Evolutionary conservation across 495 filamentous ascomycete genomes (phyloP).

Genomic region (Penicillium verhagenii): DNA sequence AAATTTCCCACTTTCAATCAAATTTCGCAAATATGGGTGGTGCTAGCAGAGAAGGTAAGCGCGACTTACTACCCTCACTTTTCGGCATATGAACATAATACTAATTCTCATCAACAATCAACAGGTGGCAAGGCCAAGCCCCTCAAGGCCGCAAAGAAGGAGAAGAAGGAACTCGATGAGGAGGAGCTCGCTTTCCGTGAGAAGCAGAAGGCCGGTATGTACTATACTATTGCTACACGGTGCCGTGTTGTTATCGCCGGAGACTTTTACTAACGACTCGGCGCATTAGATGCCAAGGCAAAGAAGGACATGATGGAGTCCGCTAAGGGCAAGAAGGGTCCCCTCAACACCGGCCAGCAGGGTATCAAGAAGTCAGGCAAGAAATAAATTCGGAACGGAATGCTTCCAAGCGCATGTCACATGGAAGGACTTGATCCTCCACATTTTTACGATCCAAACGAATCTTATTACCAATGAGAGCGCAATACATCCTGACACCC

Average conservation of each 20-base stretch:
- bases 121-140: slow-evolving; percentile 84
- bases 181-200: slow-evolving; percentile 73
- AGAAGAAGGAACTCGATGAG: slow-evolving; percentile 69
- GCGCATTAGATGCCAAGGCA: slow-evolving; percentile 65
- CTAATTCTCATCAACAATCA: slow-evolving; percentile 3
- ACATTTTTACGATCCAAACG: slow-evolving; percentile 35
- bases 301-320: slow-evolving; percentile 71
- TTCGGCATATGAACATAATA: background rate
- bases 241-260: too few relatives aligned
- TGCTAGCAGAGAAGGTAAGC: slow-evolving; percentile 62
- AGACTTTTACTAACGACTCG: background rate
- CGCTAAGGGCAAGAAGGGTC: slow-evolving; percentile 56
- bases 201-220: slow-evolving; percentile 71
- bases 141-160: slow-evolving; percentile 78
- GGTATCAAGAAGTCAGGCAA: slow-evolving; percentile 92
- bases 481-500: slow-evolving; percentile 6
- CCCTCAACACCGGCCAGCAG: slow-evolving; percentile 72
- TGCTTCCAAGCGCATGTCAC: slow-evolving; percentile 2
- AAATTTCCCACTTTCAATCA: slow-evolving; percentile 9
- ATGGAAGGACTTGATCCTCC: slow-evolving; percentile 60
- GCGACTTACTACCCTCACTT: background rate
- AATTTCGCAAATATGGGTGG: slow-evolving; percentile 57
- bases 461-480: slow-evolving; percentile 23
- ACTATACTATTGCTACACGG: too few relatives aligned
- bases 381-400: slow-evolving; percentile 54